Evolutionary conservation across 495 filamentous ascomycete species (phyloP), one percentile per base, ranked within the genome.

Genomic region (Penicillium fimorum): DNA sequence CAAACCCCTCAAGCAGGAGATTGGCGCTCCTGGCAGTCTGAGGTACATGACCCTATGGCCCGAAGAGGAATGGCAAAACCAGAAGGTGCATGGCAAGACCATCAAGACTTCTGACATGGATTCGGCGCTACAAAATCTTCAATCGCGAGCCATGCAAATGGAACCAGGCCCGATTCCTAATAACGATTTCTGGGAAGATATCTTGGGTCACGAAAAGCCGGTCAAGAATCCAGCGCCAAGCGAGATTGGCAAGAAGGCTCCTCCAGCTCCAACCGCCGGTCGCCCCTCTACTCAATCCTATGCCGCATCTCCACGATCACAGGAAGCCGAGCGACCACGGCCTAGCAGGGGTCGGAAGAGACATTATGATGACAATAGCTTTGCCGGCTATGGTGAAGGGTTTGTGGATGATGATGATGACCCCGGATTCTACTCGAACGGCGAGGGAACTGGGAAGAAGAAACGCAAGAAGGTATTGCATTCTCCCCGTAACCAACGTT

Each of bases 381-480:
- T 85, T 65, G 81, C 81, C 50, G 87, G 87, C 5, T 90, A 90
- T 58, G 82, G 79, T 47, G 86, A 88, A 72, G 85, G 82, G 11
- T 85, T 72, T 65, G 73, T 75, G 11, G 82, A 85, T 63, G 83
- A 84, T 50, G 81, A 84, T 55, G 80, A 80, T 48, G 83, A 82
- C 22, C 70, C 75, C 50, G 74, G 68, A 43, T 73, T 78, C 55
- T 75, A 75, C 56, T 77, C 74, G 45, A 74, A 74, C 55, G 65
- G 72, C 57, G 77, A 78, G 58, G 76, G 74, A 51, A 63, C 66
- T n/a, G 69, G 71, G 15, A 76, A 77, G 59, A 74, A 74, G 60
- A 77, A 76, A 67, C 74, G 74, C 51, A 82, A 82, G 72, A 82
- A 81, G 77, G 79, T 82, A 72, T 46, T 2, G 53, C 48, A 33